Base-by-base conservation (phyloP, 2,329 filamentous ascomycete species). In the Metarhizium sp. region DNA sequence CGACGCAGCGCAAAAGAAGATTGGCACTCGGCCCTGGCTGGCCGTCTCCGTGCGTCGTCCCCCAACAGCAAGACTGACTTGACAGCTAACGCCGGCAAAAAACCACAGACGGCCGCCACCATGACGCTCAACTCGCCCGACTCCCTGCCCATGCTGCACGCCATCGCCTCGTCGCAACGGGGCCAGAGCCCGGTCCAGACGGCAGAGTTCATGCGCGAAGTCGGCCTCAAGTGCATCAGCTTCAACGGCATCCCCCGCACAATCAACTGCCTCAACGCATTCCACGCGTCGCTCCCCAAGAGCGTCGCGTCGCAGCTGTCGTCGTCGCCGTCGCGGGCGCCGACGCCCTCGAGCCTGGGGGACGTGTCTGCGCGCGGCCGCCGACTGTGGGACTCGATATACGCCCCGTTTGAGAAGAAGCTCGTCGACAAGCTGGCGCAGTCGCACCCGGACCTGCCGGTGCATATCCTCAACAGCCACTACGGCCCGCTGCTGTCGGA, bases 41-140 rank as follows among this genome's bases (percentile, higher is more conserved):
- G 79, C 82, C 16, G 71, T 88, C 42, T 84, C 86, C 40, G 84
- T 86, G 66, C 13, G 74, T 62, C 38, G 13, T 6, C 8, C 18
- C 2, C 53, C 13, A 25, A 25, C 3, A 25, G 25, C 25, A 25
- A 25, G 25, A 25, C 25, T 25, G 25, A 25, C 25, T 25, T 25
- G 25, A 34, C 32, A 11, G 6, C 32, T 34, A 34, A 34, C 10
- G 32, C 2, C 7, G 2, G 4, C 2, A 6, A 25, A 7, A 45
- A 45, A 45, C 8, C 2, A 18, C 14, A 90, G 85, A 87, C 89
- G 1, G 90, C 89, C 36, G 85, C 89, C 18, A 90, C 88, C 2
- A 88, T 92, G 73, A 94, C 90, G 1, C 83, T 94, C 75, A 94
- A 95, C 74, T 91, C 88, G 2, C 89, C 89, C 29, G 86, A 88